phyloP scores from a whole-genome alignment of 2,329 filamentous ascomycete genomes.

The Acarospora socialis region DNA sequence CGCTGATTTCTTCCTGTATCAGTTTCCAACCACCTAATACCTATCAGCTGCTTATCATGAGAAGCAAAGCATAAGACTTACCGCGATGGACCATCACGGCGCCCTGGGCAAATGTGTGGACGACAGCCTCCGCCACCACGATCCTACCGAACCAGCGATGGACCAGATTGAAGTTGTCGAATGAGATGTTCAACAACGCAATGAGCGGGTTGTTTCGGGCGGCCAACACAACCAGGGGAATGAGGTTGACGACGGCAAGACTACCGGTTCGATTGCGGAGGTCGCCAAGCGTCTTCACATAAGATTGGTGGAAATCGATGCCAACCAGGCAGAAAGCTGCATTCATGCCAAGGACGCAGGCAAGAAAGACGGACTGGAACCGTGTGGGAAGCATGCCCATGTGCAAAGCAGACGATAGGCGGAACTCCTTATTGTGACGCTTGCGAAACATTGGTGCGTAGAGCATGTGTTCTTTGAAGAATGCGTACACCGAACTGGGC shows the following conservation, averaged over 20 bases:
- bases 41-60: neutral
- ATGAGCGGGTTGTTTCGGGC: constrained; percentile 32
- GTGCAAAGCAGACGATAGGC: constrained; percentile 26
- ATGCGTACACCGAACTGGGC: constrained; percentile 43
- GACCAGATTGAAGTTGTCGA: constrained; percentile 40
- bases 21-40: constrained; percentile 26
- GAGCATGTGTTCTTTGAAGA: constrained; percentile 52
- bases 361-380: constrained; percentile 29
- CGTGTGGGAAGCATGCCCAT: constrained; percentile 33
- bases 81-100: constrained; percentile 46
- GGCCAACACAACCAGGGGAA: constrained; percentile 29
- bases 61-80: constrained; percentile 16
- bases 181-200: constrained; percentile 27
- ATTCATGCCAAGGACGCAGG: constrained; percentile 29
- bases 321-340: constrained; percentile 36
- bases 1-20: constrained; percentile 19
- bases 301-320: constrained; percentile 25
- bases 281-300: constrained; percentile 22
- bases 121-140: constrained; percentile 51
- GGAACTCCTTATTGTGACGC: constrained; percentile 32
- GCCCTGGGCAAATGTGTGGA: constrained; percentile 60
- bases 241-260: constrained; percentile 29
- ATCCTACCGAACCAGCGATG: constrained; percentile 69
- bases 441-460: constrained; percentile 31
- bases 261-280: constrained; percentile 30